Evolutionary conservation across 129 eudicot species (phyloP), one percentile per base, ranked within the genome.

Genomic region (Ambrosia trifida): DNA sequence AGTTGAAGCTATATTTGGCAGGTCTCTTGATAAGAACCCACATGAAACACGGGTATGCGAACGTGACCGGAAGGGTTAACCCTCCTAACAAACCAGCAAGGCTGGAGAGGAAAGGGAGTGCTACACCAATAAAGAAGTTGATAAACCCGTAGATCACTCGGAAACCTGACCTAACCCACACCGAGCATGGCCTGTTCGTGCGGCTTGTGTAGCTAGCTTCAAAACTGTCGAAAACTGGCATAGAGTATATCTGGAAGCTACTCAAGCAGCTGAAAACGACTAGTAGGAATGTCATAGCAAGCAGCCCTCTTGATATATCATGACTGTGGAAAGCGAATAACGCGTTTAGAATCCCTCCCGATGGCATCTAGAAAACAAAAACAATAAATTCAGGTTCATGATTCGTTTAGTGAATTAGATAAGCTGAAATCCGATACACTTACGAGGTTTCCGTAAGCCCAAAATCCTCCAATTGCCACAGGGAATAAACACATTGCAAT

Each of bases 371-470:
- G 18, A 44, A 13, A 16, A 64, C 49, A 50, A 24, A 38, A 68
- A 49, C 28, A 5, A 17, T 36, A 3, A 2, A 13, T 61, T 69
- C 13, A 31, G 70, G 3, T 17, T 20, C 11, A 28, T 16, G 5
- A 47, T 30, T 60, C 5, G 18, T 11, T 65, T 33, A 18, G n/a
- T 14, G 20, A 24, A 43, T 36, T 3, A 10, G 11, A 38, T 52
- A 11, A 69, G 13, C 30, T 5, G 4, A 36, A 69, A 51, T 70
- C 40, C 1, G 7, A 18, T 43, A 35, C 44, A 80, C 96, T 86
- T 82, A 92, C 98, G 14, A 92, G 96, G 85, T 86, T 92, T 64
- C 98, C 98, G 6, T 92, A 92, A 14, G 98, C 95, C 98, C 98
- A 92, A 66, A 76, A 92, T 16, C 98, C 98, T 60, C 98, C 98